phyloP scores from a whole-genome alignment of 805 yeast species.

The Candida odintsovae region DNA sequence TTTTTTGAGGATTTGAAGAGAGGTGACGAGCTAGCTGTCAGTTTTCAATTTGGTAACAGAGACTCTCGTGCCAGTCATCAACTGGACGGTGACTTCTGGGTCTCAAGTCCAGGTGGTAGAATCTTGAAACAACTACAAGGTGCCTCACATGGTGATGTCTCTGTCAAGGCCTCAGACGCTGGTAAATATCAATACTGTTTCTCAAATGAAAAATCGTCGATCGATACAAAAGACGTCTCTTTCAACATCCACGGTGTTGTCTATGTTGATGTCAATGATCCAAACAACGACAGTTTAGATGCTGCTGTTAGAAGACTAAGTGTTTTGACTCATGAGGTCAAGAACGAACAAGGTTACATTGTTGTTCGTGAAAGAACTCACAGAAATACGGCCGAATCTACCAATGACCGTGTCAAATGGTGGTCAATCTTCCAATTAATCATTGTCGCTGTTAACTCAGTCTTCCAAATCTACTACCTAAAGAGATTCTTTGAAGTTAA shows the following conservation, averaged over 20 bases:
- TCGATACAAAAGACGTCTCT: constrained; percentile 82
- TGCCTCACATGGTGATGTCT: constrained; percentile 77
- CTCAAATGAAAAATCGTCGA: constrained; percentile 72
- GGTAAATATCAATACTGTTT: constrained; percentile 90
- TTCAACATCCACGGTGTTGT: constrained; percentile 93
- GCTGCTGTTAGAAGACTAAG: constrained; percentile 72
- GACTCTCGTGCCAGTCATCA: constrained; percentile 66
- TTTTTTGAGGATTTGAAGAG: constrained; percentile 77
- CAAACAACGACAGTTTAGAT: constrained; percentile 74
- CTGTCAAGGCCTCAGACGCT: constrained; percentile 52
- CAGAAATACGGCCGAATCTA: constrained; percentile 97
- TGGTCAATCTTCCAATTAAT: constrained; percentile 91
- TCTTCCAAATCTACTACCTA: constrained; percentile 91
- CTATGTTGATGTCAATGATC: constrained; percentile 74
- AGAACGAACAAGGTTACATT: constrained; percentile 86
- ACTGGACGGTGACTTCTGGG: constrained; percentile 55
- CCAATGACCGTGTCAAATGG: constrained; percentile 95
- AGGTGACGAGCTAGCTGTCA: constrained; percentile 81
- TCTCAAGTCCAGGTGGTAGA: constrained; percentile 33
- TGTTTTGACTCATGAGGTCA: constrained; percentile 76
- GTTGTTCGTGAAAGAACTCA: constrained; percentile 96
- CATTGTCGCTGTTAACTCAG: constrained; percentile 79
- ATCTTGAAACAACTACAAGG: constrained; percentile 44
- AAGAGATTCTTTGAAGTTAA: constrained; percentile 95
- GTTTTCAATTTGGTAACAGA: constrained; percentile 92